These are phyloP conservation scores for Asterochloris sp. DNA, from an alignment of 139 green algal genomes.

Conservation along the genomic window DNA sequence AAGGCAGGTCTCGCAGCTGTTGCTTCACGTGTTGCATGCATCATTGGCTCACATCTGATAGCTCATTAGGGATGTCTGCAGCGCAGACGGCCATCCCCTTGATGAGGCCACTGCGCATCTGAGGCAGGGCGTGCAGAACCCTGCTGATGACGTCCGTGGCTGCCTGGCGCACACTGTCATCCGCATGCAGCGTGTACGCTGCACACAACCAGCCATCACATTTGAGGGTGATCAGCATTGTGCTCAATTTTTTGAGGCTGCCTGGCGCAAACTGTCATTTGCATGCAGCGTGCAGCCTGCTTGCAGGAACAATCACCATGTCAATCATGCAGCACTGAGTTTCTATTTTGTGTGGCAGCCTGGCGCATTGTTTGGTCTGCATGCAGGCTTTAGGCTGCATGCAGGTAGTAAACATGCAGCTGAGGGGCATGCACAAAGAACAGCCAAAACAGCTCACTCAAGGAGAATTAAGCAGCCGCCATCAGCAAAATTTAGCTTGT, in stretches of 20 bases:
- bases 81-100: slow-evolving; percentile 46
- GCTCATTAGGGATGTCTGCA: slow-evolving; percentile 63
- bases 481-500: too few relatives aligned
- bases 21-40: too few relatives aligned
- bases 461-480: too few relatives aligned
- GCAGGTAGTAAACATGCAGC: too few relatives aligned
- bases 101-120: slow-evolving; percentile 58
- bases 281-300: neutral
- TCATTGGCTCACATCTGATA: slow-evolving; percentile 36
- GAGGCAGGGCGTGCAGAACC: slow-evolving; percentile 51
- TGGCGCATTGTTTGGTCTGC: too few relatives aligned
- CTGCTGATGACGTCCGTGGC: slow-evolving; percentile 49
- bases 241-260: too few relatives aligned
- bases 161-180: slow-evolving; percentile 23
- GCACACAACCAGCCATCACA: slow-evolving; percentile 13
- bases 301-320: neutral
- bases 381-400: too few relatives aligned
- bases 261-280: too few relatives aligned
- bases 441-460: too few relatives aligned
- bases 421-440: too few relatives aligned
- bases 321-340: neutral
- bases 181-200: slow-evolving; percentile 56
- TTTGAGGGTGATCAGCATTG: too few relatives aligned
- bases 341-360: neutral
- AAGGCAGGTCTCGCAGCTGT: too few relatives aligned